Evolutionary conservation across 176 grass and related monocot genomes (phyloP), one percentile per base, ranked within the genome.

Genomic region (Zea luxurians): DNA sequence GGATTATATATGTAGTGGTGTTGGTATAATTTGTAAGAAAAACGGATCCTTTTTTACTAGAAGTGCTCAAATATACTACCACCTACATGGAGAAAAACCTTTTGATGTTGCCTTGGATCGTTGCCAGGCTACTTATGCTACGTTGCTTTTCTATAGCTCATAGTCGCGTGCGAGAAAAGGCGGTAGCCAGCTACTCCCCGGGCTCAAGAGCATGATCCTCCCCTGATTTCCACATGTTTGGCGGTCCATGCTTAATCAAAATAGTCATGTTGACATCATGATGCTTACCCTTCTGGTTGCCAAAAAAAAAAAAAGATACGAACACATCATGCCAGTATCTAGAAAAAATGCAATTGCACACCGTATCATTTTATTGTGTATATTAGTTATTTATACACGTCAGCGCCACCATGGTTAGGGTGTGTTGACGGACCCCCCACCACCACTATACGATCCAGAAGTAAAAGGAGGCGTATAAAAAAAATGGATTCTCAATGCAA

Each of bases 161-260:
- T 37, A 55, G 13, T 55, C 60, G 37, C 70, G 47, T 74, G 60
- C n/a, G 7, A 17, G 9, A 53, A 82, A 69, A 80, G 64, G 15
- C 7, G 64, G 35, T 9, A n/a, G 57, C 13, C 20, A 37, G 8
- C 17, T 15, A 35, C 62, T 6, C 37, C 48, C 27, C 48, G 44
- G 43, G 59, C 52, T 20, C 70, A 7, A 74, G 70, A 34, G 12
- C 20, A 60, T 34, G 48, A 64, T 50, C 8, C 71, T 2, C 10
- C 47, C 52, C 8, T 4, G n/a, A 60, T 18, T 48, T 68, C 42
- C 17, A 21, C 3, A 53, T 69, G 61, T 40, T 17, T 76, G 49
- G 15, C n/a, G 46, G n/a, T 48, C 43, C 13, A 36, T 17, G 58
- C 41, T 47, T 3, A 49, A 69, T 27, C 27, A 68, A 68, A 68